Evolutionary conservation across 1,284 basidiomycete genomes (phyloP), one percentile per base, ranked within the genome.

Genomic region (Ustilago esculenta): DNA sequence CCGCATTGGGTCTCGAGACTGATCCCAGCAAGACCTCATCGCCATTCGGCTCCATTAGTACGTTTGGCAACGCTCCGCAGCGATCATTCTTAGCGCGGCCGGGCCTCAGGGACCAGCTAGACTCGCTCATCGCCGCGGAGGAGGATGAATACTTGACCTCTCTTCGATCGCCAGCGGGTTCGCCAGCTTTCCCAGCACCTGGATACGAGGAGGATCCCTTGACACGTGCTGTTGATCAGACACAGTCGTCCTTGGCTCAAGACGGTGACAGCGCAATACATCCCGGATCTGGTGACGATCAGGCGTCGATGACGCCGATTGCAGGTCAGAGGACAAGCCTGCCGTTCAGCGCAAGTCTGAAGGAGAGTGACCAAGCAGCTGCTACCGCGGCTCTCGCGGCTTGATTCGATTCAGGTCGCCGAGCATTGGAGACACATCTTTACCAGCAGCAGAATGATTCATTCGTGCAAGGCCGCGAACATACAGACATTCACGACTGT

Each of bases 91-190:
- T 50, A 14, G 17, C 33, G 8, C 54, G 55, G 17, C 50, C 55
- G 2, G 32, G 45, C 48, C 34, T 63, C 27, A 9, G 34, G 15
- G 53, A 63, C 27, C 42, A 43, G 14, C 45, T 68, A 8, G 43
- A 41, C 12, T 17, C 45, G 27, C 47, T 40, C 7, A 65, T 47
- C 20, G 67, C 56, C 10, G 27, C 50, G 10, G 45, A 59, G 1
- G 70, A 72, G 34, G 65, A 69, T 33, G 70, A 72, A 25, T 72
- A 72, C 21, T 51, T 72, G 17, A 61, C 40, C 5, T 60, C 66
- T 27, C 44, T 72, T 0, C 53, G 51, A 30, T 73, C 71, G 8
- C 65, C 71, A 9, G 61, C 42, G 11, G 52, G 51, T 20, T 73
- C 71, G 4, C 53, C 71, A 3, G 71, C 57, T 18, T 45, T 65